Conservation (phyloP, 768 basidiomycete species). For the Filobasidium floriforme region DNA sequence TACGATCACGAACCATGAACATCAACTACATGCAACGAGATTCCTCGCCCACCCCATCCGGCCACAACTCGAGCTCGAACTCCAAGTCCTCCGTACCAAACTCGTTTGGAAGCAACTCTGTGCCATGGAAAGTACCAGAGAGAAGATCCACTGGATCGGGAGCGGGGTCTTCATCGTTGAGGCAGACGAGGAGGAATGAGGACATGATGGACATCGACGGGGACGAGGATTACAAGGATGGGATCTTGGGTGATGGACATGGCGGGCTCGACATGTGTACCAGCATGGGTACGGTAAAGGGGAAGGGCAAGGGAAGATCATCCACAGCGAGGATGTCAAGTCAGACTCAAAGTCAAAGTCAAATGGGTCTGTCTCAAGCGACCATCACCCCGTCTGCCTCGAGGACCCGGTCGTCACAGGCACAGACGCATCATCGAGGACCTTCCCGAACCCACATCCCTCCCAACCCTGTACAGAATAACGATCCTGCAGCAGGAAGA, state of each 20-base stretch:
- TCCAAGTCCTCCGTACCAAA: no score
- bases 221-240: not conserved
- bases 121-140: not conserved
- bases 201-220: not conserved
- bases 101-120: no score
- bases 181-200: not conserved
- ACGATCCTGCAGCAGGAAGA: not conserved
- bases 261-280: no score
- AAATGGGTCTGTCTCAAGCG: no score
- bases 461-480: not conserved
- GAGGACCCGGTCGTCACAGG: no score
- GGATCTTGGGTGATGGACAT: not conserved
- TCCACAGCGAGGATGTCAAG: no score
- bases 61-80: no score
- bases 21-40: no score
- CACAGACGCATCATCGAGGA: not conserved
- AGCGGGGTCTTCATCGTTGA: not conserved
- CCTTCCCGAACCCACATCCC: not conserved
- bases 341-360: no score
- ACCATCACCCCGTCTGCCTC: no score
- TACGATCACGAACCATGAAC: no score
- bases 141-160: not conserved
- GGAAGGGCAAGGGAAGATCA: not conserved
- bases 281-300: not conserved
- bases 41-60: no score